phyloP scores from a whole-genome alignment of 2,329 filamentous ascomycete genomes.

The Alternaria consortialis region DNA sequence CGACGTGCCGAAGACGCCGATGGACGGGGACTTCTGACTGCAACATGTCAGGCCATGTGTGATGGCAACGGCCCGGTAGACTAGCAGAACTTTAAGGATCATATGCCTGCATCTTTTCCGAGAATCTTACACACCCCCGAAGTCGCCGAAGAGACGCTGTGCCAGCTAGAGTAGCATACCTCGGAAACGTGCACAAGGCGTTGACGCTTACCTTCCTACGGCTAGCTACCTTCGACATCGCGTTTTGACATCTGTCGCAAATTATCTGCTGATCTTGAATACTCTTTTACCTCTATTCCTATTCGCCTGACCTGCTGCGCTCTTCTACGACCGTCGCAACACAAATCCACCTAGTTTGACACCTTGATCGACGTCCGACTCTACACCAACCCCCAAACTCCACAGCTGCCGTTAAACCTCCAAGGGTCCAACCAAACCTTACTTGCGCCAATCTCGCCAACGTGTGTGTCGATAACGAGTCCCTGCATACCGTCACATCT shows the following conservation, averaged over 20 bases:
- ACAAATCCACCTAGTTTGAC: slow-evolving; percentile 1
- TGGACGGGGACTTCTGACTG: slow-evolving; percentile 18
- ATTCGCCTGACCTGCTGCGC: slow-evolving; percentile 11
- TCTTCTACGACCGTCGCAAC: slow-evolving; percentile 1
- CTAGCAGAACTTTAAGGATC: slow-evolving; percentile 8
- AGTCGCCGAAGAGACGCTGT: slow-evolving; percentile 9
- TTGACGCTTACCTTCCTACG: slow-evolving; percentile 18
- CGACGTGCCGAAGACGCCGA: slow-evolving; percentile 29
- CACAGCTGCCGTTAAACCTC: slow-evolving; percentile 5
- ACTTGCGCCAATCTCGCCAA: slow-evolving; percentile 7
- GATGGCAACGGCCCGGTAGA: slow-evolving; percentile 20
- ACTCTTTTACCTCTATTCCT: slow-evolving; percentile 18
- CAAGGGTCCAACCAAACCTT: slow-evolving; percentile 1
- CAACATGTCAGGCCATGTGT: slow-evolving; percentile 5
- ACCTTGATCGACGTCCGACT: slow-evolving; percentile 5
- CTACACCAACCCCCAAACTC: slow-evolving; percentile 2
- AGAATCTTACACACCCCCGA: slow-evolving; percentile 4
- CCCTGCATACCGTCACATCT: slow-evolving; percentile 1
- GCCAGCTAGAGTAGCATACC: slow-evolving; percentile 6
- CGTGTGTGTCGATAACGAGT: slow-evolving; percentile 5
- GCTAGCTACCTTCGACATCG: slow-evolving; percentile 33
- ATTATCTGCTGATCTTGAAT: slow-evolving; percentile 40
- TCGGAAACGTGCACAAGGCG: slow-evolving; percentile 6
- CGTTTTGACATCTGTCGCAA: slow-evolving; percentile 40
- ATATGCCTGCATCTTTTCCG: slow-evolving; percentile 13